These are phyloP conservation scores for Leccinum barrowsii DNA, from an alignment of 768 basidiomycete species.

Conservation along the genomic window DNA sequence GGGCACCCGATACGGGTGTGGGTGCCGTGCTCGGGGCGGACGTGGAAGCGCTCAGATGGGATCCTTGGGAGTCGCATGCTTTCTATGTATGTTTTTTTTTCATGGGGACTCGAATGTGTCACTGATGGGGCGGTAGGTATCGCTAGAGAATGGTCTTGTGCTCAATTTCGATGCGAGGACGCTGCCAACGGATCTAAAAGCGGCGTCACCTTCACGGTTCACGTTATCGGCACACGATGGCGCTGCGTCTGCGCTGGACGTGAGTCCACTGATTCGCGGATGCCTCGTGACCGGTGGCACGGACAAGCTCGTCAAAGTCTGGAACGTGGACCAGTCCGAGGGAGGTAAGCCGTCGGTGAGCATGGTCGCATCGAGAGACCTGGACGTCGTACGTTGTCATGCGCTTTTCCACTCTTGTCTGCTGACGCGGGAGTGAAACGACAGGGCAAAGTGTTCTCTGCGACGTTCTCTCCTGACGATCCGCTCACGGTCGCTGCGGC, in stretches of 20 bases:
- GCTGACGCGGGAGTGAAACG: conserved; percentile 1
- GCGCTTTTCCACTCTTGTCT: neutral
- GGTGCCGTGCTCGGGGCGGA: conserved; percentile 87
- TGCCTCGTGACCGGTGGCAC: conserved; percentile 92
- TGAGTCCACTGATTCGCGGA: conserved; percentile 86
- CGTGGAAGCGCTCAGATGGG: conserved; percentile 93
- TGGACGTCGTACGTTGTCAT: conserved; percentile 73
- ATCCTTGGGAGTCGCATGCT: conserved; percentile 85
- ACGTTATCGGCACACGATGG: conserved; percentile 94
- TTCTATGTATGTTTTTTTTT: conserved; percentile 67
- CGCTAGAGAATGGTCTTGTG: conserved; percentile 91
- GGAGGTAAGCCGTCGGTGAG: conserved; percentile 71
- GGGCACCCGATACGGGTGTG: conserved; percentile 77
- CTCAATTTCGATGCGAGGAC: conserved; percentile 89
- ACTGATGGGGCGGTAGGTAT: conserved; percentile 54
- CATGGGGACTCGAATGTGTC: neutral
- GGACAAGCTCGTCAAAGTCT: conserved; percentile 94
- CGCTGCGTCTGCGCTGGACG: conserved; percentile 81
- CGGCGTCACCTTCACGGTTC: conserved; percentile 70
- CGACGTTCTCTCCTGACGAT: conserved; percentile 90
- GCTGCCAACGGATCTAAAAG: conserved; percentile 63
- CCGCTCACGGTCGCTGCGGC: conserved; percentile 91
- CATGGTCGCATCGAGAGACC: conserved; percentile 81
- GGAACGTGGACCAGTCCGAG: conserved; percentile 78
- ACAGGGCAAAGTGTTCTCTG: conserved; percentile 95